Conservation (phyloP, 2,329 filamentous ascomycete species). For the Uncinocarpus reesii region DNA sequence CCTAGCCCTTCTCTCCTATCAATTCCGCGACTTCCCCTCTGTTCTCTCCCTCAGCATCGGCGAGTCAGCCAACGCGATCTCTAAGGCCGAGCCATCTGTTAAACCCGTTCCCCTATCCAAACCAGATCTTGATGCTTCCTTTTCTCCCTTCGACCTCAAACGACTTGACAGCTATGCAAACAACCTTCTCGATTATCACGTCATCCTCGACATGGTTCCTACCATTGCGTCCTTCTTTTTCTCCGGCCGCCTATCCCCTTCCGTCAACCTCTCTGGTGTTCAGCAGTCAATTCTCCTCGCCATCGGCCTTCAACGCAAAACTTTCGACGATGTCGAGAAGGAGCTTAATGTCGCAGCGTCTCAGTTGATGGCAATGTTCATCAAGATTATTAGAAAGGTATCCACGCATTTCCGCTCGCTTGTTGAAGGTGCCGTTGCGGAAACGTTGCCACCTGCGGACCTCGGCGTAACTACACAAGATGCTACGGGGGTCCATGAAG, state of each 20-base stretch:
- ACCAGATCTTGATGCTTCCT: conserved; percentile 60
- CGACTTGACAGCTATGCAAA: conserved; percentile 90
- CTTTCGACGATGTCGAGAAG: conserved; percentile 65
- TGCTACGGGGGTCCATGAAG: conserved; percentile 56
- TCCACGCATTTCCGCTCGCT: conserved; percentile 65
- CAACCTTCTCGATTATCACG: conserved; percentile 95
- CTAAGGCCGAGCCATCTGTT: conserved; percentile 51
- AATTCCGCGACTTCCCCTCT: conserved; percentile 74
- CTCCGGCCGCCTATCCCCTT: conserved; percentile 57
- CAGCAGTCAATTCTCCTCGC: conserved; percentile 83
- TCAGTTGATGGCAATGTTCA: conserved; percentile 91
- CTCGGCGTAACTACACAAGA: conserved; percentile 24
- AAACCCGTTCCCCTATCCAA: conserved; percentile 54
- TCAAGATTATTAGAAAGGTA: conserved; percentile 87
- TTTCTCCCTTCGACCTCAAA: conserved; percentile 91
- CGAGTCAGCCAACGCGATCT: conserved; percentile 67
- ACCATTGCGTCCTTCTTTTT: conserved; percentile 77
- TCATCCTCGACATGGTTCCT: conserved; percentile 86
- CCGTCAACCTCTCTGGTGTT: conserved; percentile 64
- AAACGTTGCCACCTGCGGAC: conserved; percentile 51
- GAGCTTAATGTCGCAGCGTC: conserved; percentile 64
- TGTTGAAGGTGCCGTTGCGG: conserved; percentile 62
- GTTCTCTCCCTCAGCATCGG: conserved; percentile 75
- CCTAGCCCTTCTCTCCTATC: conserved; percentile 76
- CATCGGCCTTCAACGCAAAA: conserved; percentile 82